Evolutionary conservation across 2,329 filamentous ascomycete genomes (phyloP).

Genomic region (Aureobasidium sp.): DNA sequence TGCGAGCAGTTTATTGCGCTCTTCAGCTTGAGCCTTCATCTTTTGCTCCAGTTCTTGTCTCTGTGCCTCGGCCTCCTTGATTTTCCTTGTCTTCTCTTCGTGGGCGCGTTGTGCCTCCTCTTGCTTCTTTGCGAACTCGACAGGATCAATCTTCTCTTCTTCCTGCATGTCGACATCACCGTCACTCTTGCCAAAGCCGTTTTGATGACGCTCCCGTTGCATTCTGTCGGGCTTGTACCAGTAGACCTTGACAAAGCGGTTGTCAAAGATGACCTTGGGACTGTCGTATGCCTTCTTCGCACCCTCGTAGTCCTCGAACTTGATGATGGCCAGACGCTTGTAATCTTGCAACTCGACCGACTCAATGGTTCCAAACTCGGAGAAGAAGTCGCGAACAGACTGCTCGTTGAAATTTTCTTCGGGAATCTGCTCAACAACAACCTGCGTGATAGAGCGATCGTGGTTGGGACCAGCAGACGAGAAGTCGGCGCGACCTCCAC

Average conservation of each 20-base stretch:
- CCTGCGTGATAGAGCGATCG: constrained; percentile 57
- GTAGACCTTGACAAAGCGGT: constrained; percentile 77
- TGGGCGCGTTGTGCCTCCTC: constrained; percentile 64
- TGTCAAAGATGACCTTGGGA: constrained; percentile 76
- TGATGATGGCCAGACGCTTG: constrained; percentile 62
- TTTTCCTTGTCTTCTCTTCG: constrained; percentile 58
- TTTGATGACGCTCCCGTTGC: constrained; percentile 14
- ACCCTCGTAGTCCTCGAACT: constrained; percentile 57
- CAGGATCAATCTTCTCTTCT: constrained; percentile 58
- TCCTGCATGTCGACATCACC: constrained; percentile 24
- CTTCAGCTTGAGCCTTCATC: constrained; percentile 56
- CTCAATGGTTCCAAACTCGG: constrained; percentile 60
- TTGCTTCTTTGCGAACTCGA: constrained; percentile 62
- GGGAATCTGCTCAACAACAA: constrained; percentile 74
- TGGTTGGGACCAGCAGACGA: constrained; percentile 57
- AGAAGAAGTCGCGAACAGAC: constrained; percentile 61
- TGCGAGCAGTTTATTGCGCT: constrained; percentile 56
- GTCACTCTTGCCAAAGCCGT: constrained; percentile 15
- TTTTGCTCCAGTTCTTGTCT: constrained; percentile 59
- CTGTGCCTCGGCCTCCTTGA: constrained; percentile 55
- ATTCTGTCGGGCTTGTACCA: constrained; percentile 54
- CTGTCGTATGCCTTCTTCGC: constrained; percentile 67
- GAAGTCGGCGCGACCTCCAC: constrained; percentile 50
- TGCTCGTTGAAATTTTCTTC: constrained; percentile 62
- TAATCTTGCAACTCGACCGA: constrained; percentile 60